Evolutionary conservation across 2,329 filamentous ascomycete genomes (phyloP).

Genomic region (Atkinsonella hypoxylon): DNA sequence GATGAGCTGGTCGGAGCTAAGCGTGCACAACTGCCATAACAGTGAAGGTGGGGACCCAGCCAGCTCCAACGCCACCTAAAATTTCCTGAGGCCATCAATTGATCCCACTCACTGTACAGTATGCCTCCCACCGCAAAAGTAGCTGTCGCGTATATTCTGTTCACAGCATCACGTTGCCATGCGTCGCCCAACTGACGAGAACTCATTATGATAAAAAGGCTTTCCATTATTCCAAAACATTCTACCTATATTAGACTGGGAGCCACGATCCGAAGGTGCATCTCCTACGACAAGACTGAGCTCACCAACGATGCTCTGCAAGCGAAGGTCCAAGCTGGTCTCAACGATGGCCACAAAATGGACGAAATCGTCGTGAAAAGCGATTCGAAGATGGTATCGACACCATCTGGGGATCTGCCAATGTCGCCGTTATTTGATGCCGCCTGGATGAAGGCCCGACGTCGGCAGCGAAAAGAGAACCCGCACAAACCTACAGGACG

Average conservation of each 20-base stretch:
- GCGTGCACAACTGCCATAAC: background rate
- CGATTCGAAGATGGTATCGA: constrained; percentile 31
- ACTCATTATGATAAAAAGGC: background rate
- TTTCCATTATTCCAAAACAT: constrained; percentile 10
- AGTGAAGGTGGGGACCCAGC: background rate
- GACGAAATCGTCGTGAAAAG: constrained; percentile 24
- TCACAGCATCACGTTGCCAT: background rate
- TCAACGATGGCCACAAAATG: constrained; percentile 19
- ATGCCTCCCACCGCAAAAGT: too few relatives aligned
- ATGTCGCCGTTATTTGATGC: constrained; percentile 44
- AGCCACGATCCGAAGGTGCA: constrained; percentile 16
- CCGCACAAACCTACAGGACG: constrained; percentile 22
- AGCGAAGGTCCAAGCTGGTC: constrained; percentile 19
- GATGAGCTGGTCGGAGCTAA: constrained; percentile 1
- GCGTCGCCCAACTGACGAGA: background rate
- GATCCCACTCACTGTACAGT: too few relatives aligned
- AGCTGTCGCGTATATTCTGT: background rate
- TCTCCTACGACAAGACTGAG: constrained; percentile 18
- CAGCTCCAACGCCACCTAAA: constrained; percentile 3
- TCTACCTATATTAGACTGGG: constrained; percentile 6
- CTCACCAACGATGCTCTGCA: constrained; percentile 19
- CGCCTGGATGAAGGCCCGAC: constrained; percentile 31
- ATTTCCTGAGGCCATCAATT: background rate
- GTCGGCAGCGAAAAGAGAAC: constrained; percentile 28
- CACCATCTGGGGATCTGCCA: constrained; percentile 34